These are phyloP conservation scores for Penicillium coffeae DNA, from an alignment of 495 filamentous ascomycete genomes.

Conservation along the genomic window DNA sequence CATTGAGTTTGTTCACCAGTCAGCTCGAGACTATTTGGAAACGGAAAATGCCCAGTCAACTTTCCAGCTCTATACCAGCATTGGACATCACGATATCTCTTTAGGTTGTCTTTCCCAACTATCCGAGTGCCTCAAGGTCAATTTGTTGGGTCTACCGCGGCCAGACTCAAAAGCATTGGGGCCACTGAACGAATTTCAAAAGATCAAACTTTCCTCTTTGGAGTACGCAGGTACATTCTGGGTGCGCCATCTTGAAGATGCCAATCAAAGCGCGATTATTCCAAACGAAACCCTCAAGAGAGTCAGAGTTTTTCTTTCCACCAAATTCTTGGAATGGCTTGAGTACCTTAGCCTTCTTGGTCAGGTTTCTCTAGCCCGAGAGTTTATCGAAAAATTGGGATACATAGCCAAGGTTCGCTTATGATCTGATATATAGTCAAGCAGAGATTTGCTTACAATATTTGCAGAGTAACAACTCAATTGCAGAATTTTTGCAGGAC, in stretches of 20 bases:
- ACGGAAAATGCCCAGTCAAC: conserved; percentile 4
- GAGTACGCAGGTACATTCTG: conserved; percentile 20
- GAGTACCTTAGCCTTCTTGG: conserved; percentile 23
- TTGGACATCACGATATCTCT: conserved; percentile 13
- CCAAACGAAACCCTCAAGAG: not conserved
- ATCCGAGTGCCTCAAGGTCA: conserved; percentile 12
- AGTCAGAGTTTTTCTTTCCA: conserved; percentile 9
- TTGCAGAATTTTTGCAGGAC: conserved; percentile 16
- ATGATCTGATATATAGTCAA: no score
- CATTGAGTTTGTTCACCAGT: conserved; percentile 21
- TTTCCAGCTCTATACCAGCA: conserved; percentile 3
- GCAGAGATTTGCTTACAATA: no score
- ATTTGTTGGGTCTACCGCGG: conserved; percentile 11
- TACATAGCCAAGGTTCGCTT: not conserved
- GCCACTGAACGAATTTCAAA: not conserved
- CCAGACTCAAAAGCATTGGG: conserved; percentile 1
- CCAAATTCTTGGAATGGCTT: conserved; percentile 21
- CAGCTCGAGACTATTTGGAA: conserved; percentile 15
- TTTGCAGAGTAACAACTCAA: not conserved
- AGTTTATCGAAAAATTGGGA: not conserved
- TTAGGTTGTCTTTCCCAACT: conserved; percentile 16
- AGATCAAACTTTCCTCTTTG: conserved; percentile 8
- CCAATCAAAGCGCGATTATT: not conserved
- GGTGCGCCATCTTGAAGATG: conserved; percentile 14
- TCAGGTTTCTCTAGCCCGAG: conserved; percentile 3